These are phyloP conservation scores for Boletus huronensis DNA, from an alignment of 768 basidiomycete genomes.

Conservation along the genomic window DNA sequence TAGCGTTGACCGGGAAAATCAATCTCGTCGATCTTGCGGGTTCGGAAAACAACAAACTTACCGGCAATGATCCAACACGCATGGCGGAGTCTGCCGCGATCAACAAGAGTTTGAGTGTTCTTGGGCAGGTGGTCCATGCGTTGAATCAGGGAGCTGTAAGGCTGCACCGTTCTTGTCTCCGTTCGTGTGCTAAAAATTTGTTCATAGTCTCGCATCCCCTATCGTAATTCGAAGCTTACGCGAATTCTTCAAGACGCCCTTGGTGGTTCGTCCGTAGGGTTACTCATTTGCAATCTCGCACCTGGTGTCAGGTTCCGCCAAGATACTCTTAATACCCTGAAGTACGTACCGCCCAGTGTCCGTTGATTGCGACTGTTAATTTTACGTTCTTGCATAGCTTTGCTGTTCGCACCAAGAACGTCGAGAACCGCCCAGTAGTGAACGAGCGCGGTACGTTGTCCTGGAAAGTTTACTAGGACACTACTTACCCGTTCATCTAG, in stretches of 20 bases:
- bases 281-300: slow-evolving; percentile 85
- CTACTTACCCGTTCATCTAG: slow-evolving; percentile 31
- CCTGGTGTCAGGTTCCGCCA: slow-evolving; percentile 79
- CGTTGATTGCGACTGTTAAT: neutral
- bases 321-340: slow-evolving; percentile 89
- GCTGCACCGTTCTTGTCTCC: neutral
- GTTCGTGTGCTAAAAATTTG: slow-evolving; percentile 6
- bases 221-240: slow-evolving; percentile 86
- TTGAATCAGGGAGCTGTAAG: slow-evolving; percentile 68
- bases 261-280: slow-evolving; percentile 73
- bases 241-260: slow-evolving; percentile 88
- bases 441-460: slow-evolving; percentile 64
- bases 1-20: slow-evolving; percentile 72
- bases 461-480: neutral
- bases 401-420: slow-evolving; percentile 78
- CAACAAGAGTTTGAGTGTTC: slow-evolving; percentile 82
- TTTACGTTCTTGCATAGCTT: slow-evolving; percentile 46
- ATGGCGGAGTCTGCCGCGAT: slow-evolving; percentile 89
- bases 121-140: slow-evolving; percentile 86
- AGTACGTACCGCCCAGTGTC: slow-evolving; percentile 43
- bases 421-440: slow-evolving; percentile 78
- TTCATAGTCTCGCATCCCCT: slow-evolving; percentile 71
- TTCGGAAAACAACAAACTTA: slow-evolving; percentile 89
- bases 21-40: slow-evolving; percentile 89
- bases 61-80: slow-evolving; percentile 81